Evolutionary conservation across 169 alveolate species (phyloP), one percentile per base, ranked within the genome.

Genomic region (Cryptosporidium felis): DNA sequence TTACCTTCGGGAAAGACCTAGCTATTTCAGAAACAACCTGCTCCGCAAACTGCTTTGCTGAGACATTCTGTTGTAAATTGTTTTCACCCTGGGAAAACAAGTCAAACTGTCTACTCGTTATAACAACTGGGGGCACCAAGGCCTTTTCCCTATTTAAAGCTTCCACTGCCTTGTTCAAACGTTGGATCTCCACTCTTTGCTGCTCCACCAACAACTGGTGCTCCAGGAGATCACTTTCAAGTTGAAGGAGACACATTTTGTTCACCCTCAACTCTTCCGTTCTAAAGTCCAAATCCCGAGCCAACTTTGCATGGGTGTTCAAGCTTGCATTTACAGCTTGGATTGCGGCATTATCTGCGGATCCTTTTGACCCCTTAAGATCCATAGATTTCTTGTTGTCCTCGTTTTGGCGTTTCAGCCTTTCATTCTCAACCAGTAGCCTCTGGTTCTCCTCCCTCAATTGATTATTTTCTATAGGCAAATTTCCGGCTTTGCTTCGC

Each of bases 111-210:
- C 46, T 63, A 38, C 59, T 74, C 14, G 85, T 74, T 34, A 74
- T 74, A 5, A 74, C 67, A 3, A 74, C 85, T 21, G 85, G 85
- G 4, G 85, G 85, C 9, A 74, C 61, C 42, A 74, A 30, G 1
- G 85, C n/a, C 46, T 74, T 74, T 49, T 74, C 85, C 26, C 85
- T 74, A 74, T 74, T 74, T 53, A 74, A 53, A 41, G 85, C 85
- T 16, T 74, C 85, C 12, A 74, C 67, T 36, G 85, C 85, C 10
- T 28, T 74, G 56, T 74, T 74, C 28, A 74, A 36, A 23, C 85
- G 16, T 21, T 74, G 85, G 51, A 74, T 74, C 30, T 74, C 85
- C 14, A 74, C 85, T 53, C 85, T 74, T 36, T 74, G 85, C 41
- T 74, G 65, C 42, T 74, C 85, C 40, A 74, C 85, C 9, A 74